Percentiles rank a stretch among this genome's conserved stretches.
Evolutionary conservation across 345 rosid genomes (phyloP).

Genomic region (Arabidopsis arenosa): DNA sequence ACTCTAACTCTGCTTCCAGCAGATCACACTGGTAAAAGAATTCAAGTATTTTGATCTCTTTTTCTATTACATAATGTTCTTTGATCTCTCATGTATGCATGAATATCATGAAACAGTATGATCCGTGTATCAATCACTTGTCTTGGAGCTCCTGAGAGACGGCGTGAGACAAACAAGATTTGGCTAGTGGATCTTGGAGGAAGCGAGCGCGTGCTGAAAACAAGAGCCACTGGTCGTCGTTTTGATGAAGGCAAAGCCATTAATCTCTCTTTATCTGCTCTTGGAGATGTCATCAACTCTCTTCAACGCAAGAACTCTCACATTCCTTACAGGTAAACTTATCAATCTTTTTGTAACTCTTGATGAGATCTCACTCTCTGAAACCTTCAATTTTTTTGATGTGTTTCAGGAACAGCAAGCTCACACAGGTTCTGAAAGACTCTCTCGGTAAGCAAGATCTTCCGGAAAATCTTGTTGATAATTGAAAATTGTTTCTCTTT

Average conservation of each 20-base stretch:
- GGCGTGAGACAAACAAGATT: constrained; percentile 64
- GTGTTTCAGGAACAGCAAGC: constrained; percentile 80
- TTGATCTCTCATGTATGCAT: constrained; percentile 5
- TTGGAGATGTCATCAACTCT: constrained; percentile 78
- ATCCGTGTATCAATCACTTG: constrained; percentile 66
- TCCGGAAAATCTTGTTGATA: background rate
- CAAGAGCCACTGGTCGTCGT: constrained; percentile 80
- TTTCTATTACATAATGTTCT: background rate
- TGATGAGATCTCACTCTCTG: background rate
- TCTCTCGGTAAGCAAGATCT: constrained; percentile 63
- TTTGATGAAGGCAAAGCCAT: constrained; percentile 93
- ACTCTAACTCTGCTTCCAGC: constrained; percentile 73
- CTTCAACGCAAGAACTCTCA: constrained; percentile 73
- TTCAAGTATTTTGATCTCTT: background rate
- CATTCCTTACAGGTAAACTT: constrained; percentile 71
- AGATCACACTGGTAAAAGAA: constrained; percentile 79
- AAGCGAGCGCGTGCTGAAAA: constrained; percentile 85
- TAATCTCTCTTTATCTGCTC: constrained; percentile 80
- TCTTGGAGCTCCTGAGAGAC: constrained; percentile 63
- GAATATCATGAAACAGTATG: constrained; percentile 57
- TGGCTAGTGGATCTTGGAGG: constrained; percentile 91
- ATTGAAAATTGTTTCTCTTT: background rate
- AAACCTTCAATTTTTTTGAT: background rate
- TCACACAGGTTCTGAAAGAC: constrained; percentile 84
- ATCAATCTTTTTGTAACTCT: background rate